Conservation (phyloP, 495 filamentous ascomycete species). For the Penicillium angulare region DNA sequence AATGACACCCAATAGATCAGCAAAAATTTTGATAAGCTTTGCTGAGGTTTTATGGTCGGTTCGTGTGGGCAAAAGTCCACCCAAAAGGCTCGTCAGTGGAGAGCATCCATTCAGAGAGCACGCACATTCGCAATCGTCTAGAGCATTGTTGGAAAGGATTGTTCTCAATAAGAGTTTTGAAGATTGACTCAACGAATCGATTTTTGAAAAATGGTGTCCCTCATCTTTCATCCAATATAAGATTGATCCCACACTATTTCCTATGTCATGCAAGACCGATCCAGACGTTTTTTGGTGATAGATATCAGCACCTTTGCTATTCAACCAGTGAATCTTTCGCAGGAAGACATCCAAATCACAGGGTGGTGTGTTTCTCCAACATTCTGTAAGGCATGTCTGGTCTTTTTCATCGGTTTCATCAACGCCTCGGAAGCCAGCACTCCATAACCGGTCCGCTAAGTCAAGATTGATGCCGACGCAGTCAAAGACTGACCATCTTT, state of each 20-base stretch:
- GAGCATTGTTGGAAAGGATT: conserved; percentile 3
- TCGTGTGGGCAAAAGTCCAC: conserved; percentile 2
- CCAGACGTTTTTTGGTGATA: background rate
- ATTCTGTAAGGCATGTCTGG: background rate
- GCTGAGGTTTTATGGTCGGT: background rate
- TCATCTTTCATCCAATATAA: background rate
- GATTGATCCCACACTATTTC: conserved; percentile 1
- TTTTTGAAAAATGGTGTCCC: background rate
- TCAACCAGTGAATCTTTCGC: conserved; percentile 5
- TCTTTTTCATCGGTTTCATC: background rate
- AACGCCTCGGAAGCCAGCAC: conserved; percentile 5
- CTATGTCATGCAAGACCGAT: conserved; percentile 5
- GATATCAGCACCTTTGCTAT: conserved; percentile 6
- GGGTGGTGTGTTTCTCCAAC: background rate
- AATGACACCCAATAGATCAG: background rate
- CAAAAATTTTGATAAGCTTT: background rate
- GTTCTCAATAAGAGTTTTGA: background rate
- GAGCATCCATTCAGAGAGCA: conserved; percentile 6
- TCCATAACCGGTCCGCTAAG: conserved; percentile 2
- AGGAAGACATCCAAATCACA: background rate
- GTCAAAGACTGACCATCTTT: conserved; percentile 8
- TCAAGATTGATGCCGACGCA: conserved; percentile 5
- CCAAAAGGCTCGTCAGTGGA: conserved; percentile 3
- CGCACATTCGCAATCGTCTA: conserved; percentile 4
- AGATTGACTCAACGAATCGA: background rate